Percentiles rank a stretch among this genome's conserved stretches.
Conservation (phyloP, 306 rosid species). For the Begonia loranthoides region DNA sequence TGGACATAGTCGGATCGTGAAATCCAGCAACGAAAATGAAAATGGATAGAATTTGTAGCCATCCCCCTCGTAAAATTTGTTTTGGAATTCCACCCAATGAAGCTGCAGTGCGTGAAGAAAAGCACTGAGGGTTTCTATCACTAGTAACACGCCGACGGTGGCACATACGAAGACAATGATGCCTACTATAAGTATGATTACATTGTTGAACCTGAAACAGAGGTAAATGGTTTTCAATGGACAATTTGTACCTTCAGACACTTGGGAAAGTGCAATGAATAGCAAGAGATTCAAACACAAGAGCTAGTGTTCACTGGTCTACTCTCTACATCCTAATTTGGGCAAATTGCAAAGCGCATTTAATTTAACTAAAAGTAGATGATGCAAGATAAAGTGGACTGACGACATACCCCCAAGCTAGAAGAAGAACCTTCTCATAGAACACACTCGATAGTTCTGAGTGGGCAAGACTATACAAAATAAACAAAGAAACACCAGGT, state of each 20-base stretch:
- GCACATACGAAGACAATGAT: slow-evolving; percentile 59
- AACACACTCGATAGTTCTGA: slow-evolving; percentile 86
- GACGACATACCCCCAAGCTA: slow-evolving; percentile 47
- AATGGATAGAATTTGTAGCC: slow-evolving; percentile 79
- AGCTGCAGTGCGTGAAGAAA: slow-evolving; percentile 95
- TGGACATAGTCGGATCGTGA: too few species aligned
- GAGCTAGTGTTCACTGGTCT: slow-evolving; percentile 1
- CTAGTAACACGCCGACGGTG: slow-evolving; percentile 71
- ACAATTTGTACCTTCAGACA: background rate
- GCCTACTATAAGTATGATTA: slow-evolving; percentile 51
- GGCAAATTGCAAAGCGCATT: too few species aligned
- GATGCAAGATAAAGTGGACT: background rate
- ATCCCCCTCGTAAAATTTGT: slow-evolving; percentile 89
- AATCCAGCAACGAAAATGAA: slow-evolving; percentile 40
- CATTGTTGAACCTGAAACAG: slow-evolving; percentile 54
- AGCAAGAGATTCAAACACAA: background rate
- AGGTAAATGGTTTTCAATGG: background rate
- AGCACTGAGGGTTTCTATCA: slow-evolving; percentile 92
- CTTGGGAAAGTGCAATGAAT: slow-evolving; percentile 8
- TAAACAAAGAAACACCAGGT: slow-evolving; percentile 4
- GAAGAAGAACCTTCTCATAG: slow-evolving; percentile 71
- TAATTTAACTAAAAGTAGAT: too few species aligned
- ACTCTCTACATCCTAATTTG: slow-evolving; percentile 2
- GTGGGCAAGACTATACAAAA: slow-evolving; percentile 67
- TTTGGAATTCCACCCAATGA: slow-evolving; percentile 97